Evolutionary conservation across 2,329 filamentous ascomycete species (phyloP), one percentile per base, ranked within the genome.

Genomic region (Exophiala sp.): DNA sequence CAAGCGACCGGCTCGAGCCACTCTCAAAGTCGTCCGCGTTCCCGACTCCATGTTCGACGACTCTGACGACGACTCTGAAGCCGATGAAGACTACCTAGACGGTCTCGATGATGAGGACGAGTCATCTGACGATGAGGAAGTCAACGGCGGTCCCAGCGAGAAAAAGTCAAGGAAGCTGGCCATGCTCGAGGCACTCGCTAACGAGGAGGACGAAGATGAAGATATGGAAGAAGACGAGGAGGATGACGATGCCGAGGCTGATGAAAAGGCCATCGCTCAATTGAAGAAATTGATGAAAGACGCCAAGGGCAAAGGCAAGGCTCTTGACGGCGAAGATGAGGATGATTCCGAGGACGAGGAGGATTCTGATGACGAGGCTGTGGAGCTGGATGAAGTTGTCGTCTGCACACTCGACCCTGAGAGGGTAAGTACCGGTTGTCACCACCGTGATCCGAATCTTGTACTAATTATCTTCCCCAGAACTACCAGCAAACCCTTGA

Each of bases 401-500:
- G 74, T 98, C 63, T 98, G 93, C 81, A 98, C 93, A 56, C 81
- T 98, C 47, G 90, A 97, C 73, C 87, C 90, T 24, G 82, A 88
- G 70, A 87, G 85, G 75, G 93, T 96, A 83, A 68, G 79, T 37
- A 19, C 34, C 11, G 3, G 5, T 37, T 37, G 7, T 11, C 3
- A 19, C 14, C 14, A 6, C 34, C n/a, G 7, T 37, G 6, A n/a
- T 18, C n/a, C 11, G 11, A 32, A 27, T n/a, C 30, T 37, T 7
- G 29, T 37, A 6, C 34, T 37, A 18, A 18, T 16, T 6, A 37
- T 9, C 14, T 3, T 37, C 19, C 19, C 7, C 48, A 97, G 93
- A 81, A 87, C 75, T 95, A 85, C 79, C 93, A 98, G 73, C 94
- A 98, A 73, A 74, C 93, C 41, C 81, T 98, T 52, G 88, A 98